Conservation (phyloP, 495 filamentous ascomycete genomes). For the Venustampulla echinocandica region DNA sequence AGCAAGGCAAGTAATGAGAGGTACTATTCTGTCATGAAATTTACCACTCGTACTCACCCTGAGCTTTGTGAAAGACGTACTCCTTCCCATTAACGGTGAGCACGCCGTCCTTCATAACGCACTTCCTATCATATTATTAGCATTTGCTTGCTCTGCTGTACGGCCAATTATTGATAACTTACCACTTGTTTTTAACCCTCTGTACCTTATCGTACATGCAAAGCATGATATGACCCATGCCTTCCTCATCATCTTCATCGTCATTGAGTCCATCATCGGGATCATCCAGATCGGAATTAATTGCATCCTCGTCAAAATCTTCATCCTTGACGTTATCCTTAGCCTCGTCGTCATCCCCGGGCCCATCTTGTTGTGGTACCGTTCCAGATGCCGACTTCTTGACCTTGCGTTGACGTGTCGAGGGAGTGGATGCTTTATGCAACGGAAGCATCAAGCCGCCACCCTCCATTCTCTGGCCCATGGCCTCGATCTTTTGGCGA, state of each 20-base stretch:
- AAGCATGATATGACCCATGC: slow-evolving; percentile 75
- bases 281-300: slow-evolving; percentile 97
- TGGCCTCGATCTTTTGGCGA: slow-evolving; percentile 57
- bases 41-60: slow-evolving; percentile 96
- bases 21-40: no score
- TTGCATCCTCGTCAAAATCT: slow-evolving; percentile 81
- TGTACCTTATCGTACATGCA: slow-evolving; percentile 99
- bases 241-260: slow-evolving; percentile 74
- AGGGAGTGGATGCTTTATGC: slow-evolving; percentile 28
- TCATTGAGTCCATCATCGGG: slow-evolving; percentile 75
- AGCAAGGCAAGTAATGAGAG: no score
- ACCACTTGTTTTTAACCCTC: slow-evolving; percentile 99
- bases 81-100: slow-evolving; percentile 85
- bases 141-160: not conserved
- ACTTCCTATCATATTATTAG: slow-evolving; percentile 54
- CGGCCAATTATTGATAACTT: slow-evolving; percentile 20
- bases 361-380: slow-evolving; percentile 56
- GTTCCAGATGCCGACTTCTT: slow-evolving; percentile 19
- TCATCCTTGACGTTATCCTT: slow-evolving; percentile 57
- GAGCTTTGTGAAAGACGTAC: slow-evolving; percentile 96
- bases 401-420: slow-evolving; percentile 27
- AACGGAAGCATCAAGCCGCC: slow-evolving; percentile 75
- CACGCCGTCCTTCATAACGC: slow-evolving; percentile 92
- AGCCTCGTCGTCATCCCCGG: slow-evolving; percentile 36
- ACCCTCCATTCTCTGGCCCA: slow-evolving; percentile 62